A percentile compares a stretch with the other conserved stretches of the same genome.
Conservation (phyloP, 306 rosid species). For the Glycyrrhiza uralensis region DNA sequence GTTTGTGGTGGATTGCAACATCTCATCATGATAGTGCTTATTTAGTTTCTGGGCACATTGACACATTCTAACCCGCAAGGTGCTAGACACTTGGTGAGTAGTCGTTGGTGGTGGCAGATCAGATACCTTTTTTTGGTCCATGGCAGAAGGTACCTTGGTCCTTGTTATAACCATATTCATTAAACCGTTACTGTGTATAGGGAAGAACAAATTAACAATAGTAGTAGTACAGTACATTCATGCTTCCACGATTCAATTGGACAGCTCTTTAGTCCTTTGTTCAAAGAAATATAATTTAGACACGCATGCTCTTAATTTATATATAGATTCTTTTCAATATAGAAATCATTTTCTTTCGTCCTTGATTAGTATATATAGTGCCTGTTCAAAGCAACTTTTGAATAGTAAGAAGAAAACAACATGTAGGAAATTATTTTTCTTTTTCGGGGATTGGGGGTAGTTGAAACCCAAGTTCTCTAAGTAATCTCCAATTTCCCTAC, state of each 20-base stretch:
- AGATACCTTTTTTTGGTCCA: no score
- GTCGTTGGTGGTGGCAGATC: no score
- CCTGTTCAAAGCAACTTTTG: neutral
- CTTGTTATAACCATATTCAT: neutral
- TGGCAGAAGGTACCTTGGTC: neutral
- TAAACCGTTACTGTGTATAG: neutral
- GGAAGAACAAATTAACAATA: neutral
- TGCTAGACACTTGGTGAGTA: neutral
- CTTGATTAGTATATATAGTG: neutral
- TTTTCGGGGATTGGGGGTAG: neutral
- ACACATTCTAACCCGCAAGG: no score
- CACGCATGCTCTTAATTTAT: neutral
- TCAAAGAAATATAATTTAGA: neutral
- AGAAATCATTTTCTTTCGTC: slow-evolving; percentile 1
- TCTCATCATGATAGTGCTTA: no score
- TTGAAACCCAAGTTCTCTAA: neutral
- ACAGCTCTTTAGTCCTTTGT: neutral
- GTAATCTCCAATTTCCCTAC: neutral
- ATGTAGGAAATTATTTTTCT: neutral
- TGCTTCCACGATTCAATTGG: neutral
- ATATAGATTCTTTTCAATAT: neutral
- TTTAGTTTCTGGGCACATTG: no score
- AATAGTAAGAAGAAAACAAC: neutral
- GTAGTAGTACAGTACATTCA: neutral
- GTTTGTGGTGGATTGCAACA: no score